phyloP scores from a whole-genome alignment of 2,329 filamentous ascomycete genomes.

The Hortaea sp. region DNA sequence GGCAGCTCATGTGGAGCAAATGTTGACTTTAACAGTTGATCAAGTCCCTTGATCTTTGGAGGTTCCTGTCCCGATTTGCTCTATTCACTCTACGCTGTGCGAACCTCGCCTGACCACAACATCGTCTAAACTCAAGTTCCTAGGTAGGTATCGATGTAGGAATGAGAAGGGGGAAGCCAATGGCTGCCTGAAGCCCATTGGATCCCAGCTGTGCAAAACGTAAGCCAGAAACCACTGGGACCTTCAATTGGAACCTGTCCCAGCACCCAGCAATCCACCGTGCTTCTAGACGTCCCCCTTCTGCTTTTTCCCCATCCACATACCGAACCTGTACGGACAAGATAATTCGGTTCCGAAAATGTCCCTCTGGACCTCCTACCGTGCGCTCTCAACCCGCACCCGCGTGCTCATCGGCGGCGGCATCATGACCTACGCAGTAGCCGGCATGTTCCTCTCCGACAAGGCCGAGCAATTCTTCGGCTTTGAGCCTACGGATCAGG shows the following conservation, averaged over 20 bases:
- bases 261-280: neutral
- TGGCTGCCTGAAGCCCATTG: too few relatives aligned
- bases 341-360: neutral
- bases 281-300: neutral
- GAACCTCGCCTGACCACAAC: too few relatives aligned
- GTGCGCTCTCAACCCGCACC: conserved; percentile 58
- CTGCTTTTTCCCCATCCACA: neutral
- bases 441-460: conserved; percentile 66
- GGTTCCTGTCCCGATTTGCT: too few relatives aligned
- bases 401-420: conserved; percentile 62
- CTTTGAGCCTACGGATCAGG: conserved; percentile 61
- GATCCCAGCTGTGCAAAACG: too few relatives aligned
- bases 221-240: too few relatives aligned
- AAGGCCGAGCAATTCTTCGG: conserved; percentile 63
- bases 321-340: neutral
- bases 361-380: conserved; percentile 40
- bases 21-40: too few relatives aligned
- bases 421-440: conserved; percentile 64
- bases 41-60: too few relatives aligned
- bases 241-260: neutral
- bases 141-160: too few relatives aligned
- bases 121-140: too few relatives aligned
- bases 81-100: too few relatives aligned
- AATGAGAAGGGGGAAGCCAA: too few relatives aligned
- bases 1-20: neutral